These are phyloP conservation scores for Aspergillus sp. DNA, from an alignment of 2,329 filamentous ascomycete species.

Conservation along the genomic window DNA sequence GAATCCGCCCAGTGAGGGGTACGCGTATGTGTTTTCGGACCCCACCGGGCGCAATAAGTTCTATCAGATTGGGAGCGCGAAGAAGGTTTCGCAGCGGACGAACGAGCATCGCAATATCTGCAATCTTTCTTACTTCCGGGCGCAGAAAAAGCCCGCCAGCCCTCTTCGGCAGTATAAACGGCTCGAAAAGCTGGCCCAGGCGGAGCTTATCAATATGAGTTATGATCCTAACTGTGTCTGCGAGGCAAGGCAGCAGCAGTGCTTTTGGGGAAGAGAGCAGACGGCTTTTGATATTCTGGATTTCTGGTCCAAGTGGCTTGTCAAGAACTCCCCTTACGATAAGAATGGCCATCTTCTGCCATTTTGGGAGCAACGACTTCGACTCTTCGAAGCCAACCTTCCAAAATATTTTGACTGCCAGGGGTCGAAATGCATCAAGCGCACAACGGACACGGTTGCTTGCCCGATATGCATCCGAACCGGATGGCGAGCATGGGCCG, in stretches of 20 bases:
- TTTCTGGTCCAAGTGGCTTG: slow-evolving; percentile 16
- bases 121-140: not conserved
- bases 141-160: not conserved
- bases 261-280: slow-evolving; percentile 8
- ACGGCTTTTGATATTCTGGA: slow-evolving; percentile 8
- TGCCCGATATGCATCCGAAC: slow-evolving; percentile 15
- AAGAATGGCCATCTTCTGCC: slow-evolving; percentile 7
- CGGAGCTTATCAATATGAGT: slow-evolving; percentile 11
- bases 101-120: slow-evolving; percentile 12
- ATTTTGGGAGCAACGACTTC: slow-evolving; percentile 15
- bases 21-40: slow-evolving; percentile 13
- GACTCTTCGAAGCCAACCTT: not conserved
- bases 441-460: not conserved
- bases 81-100: slow-evolving; percentile 3
- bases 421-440: not conserved
- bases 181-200: slow-evolving; percentile 13
- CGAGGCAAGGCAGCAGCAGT: slow-evolving; percentile 7
- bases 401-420: slow-evolving; percentile 6
- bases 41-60: slow-evolving; percentile 5
- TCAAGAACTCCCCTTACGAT: slow-evolving; percentile 9
- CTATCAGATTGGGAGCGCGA: slow-evolving; percentile 16
- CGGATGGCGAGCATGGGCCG: slow-evolving; percentile 15
- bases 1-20: slow-evolving; percentile 8
- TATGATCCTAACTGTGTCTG: slow-evolving; percentile 9
- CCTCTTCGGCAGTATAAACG: slow-evolving; percentile 12